Evolutionary conservation across 2,329 filamentous ascomycete genomes (phyloP).

Genomic region (Calonectria naviculata): DNA sequence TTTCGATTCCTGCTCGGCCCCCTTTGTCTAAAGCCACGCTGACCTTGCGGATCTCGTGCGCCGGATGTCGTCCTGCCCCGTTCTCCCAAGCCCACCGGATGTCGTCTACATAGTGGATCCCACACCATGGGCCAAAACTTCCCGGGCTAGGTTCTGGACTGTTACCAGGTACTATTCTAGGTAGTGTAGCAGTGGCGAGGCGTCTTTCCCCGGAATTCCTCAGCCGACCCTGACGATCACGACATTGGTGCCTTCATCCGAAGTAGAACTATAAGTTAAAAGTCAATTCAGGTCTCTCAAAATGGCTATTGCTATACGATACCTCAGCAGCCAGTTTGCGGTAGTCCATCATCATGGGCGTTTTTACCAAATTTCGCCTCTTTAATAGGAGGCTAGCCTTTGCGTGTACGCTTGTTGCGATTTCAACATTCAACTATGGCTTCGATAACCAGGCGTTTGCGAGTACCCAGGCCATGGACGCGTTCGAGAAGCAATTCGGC

Average conservation of each 20-base stretch:
- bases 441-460: constrained; percentile 52
- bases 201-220: constrained; percentile 14
- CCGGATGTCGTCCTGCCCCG: background rate
- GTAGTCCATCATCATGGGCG: constrained; percentile 20
- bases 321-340: background rate
- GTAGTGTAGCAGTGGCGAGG: background rate
- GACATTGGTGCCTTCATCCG: constrained; percentile 16
- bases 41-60: background rate
- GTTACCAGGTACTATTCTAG: background rate
- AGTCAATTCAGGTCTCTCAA: background rate
- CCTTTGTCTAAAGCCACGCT: background rate
- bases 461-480: constrained; percentile 49
- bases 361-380: constrained; percentile 34
- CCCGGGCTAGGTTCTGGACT: background rate
- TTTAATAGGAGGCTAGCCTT: constrained; percentile 36
- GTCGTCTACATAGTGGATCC: background rate
- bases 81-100: background rate
- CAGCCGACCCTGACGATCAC: constrained; percentile 31
- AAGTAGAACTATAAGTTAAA: constrained; percentile 20
- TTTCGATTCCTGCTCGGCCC: background rate
- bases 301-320: background rate
- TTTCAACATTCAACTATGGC: constrained; percentile 53
- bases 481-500: constrained; percentile 49
- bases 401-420: constrained; percentile 43
- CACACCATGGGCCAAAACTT: background rate